Base-by-base conservation (phyloP, 23 red algal genomes). In the Agarophyton chilense region DNA sequence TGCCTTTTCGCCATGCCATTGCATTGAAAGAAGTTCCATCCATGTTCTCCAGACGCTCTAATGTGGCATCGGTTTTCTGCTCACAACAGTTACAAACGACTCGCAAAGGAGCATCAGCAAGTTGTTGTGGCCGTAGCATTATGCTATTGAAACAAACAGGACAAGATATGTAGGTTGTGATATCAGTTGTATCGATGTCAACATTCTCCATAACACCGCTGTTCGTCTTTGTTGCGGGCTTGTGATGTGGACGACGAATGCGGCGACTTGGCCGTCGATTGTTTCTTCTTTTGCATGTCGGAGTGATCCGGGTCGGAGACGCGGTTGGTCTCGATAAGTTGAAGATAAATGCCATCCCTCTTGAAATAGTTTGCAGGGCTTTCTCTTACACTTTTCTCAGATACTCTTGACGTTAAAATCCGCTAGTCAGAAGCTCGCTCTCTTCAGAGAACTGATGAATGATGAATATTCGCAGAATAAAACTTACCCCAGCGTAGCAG, bases 401-500 rank as follows among this genome's bases (percentile, higher is more conserved):
- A n/a, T n/a, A n/a, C n/a, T n/a, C n/a, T n/a, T n/a, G n/a, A n/a
- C n/a, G n/a, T n/a, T n/a, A n/a, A n/a, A n/a, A n/a, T n/a, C n/a
- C n/a, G n/a, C n/a, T n/a, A n/a, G n/a, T n/a, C n/a, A n/a, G n/a
- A n/a, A n/a, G n/a, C n/a, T n/a, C n/a, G n/a, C 53, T 35, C 82
- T 70, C 31, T 98, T 98, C 9, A 90, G 95, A 55, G 90, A 54
- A 54, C 17, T 7, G n/a, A n/a, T n/a, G n/a, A n/a, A n/a, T n/a
- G n/a, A n/a, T n/a, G n/a, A n/a, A n/a, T n/a, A n/a, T n/a, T n/a
- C n/a, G n/a, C n/a, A n/a, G n/a, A n/a, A n/a, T n/a, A n/a, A n/a
- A n/a, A n/a, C n/a, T n/a, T n/a, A n/a, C n/a, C n/a, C n/a, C n/a
- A n/a, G n/a, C n/a, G n/a, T n/a, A n/a, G n/a, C n/a, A n/a, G n/a